Base-by-base conservation (phyloP, 176 grass and related monocot species). In the Phoenix dactylifera region DNA sequence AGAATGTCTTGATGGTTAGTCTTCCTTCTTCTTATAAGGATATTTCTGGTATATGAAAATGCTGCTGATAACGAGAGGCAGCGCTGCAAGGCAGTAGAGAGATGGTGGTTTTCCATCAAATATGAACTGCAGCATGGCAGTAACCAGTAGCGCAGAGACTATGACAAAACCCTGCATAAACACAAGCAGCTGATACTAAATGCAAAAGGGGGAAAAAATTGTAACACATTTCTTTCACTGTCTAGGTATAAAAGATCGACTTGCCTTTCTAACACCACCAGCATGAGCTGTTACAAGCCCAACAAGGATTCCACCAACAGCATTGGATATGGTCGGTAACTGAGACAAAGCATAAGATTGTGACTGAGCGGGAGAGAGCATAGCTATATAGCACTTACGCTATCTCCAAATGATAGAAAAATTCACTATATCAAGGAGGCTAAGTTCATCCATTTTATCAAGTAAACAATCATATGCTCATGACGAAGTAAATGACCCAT, bases 11-110 rank as follows among this genome's bases (percentile, higher is more conserved):
- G 17, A 9, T 17, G 50, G 15, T 80, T 67, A 77, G 60, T 89
- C 87, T 76, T 98, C 82, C 78, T 98, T 92, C 93, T 92, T 92
- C 49, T 48, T 63, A 59, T 98, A 86, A 22, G 93, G 93, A 80
- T 92, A 86, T 63, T 92, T 98, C 72, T 98, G 93, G 81, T 92
- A 98, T 73, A 98, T 86, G 79, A 91, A 91, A 58, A 98, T 98
- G 79, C 93, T 98, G 69, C 54, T 56, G 49, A 73, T 83, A 23
- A 92, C 93, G 53, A 98, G 84, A 58, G 87, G 87, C 23, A 92
- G 64, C 24, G 93, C 84, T 9, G 77, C 63, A 9, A 98, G 60
- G 73, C 93, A 98, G 54, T 92, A 83, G 4, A 76, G 48, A 16
- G 93, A 98, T 7, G 93, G 93, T 2, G 70, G 84, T 73, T 92